Base-by-base conservation (phyloP, 805 yeast genomes). In the Metschnikowia sp. region DNA sequence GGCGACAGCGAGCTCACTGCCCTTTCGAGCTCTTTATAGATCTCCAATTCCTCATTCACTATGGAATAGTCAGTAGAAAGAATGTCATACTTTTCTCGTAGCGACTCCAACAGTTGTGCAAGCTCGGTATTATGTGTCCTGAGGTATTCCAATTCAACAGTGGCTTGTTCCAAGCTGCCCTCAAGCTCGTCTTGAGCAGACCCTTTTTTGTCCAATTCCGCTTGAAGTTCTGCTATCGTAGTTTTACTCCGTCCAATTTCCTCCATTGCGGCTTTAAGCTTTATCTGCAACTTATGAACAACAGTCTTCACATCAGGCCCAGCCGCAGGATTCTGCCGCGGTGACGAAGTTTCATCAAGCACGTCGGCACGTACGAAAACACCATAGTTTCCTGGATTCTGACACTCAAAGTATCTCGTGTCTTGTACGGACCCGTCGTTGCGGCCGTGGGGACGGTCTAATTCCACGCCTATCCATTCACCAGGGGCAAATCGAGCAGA, bases 401-500 rank as follows among this genome's bases (percentile, higher is more conserved):
- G 41, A 50, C 76, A 70, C 8, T 64, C 59, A 39, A 79, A 79
- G 59, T 79, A 79, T 44, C 60, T 42, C 3, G 64, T 57, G 0
- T 76, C 80, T 15, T 69, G 61, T 0, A 79, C 72, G 0, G 75
- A 58, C 1, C 84, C 84, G 49, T 78, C 66, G 45, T 79, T 79
- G 52, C 73, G 75, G 1, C 83, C 83, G 1, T 33, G 48, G 0
- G 72, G 63, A 1, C 47, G 46, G 10, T 67, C 69, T 19, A 79
- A 57, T 41, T 76, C 79, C 3, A 79, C 56, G 1, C 83, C 84
- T 4, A 75, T 60, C 83, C 84, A 78, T 1, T 48, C 44, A 0
- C 88, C 89, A 0, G 74, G 65, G 3, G 86, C 81, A 66, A 84
- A 84, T 40, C 76, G 52, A 0, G 88, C 80, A 11, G 54, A 44